A percentile compares a stretch with the other conserved stretches of the same genome.
These are phyloP conservation scores for Penicillium vulpinum DNA, from an alignment of 2,329 filamentous ascomycete genomes.

Conservation along the genomic window DNA sequence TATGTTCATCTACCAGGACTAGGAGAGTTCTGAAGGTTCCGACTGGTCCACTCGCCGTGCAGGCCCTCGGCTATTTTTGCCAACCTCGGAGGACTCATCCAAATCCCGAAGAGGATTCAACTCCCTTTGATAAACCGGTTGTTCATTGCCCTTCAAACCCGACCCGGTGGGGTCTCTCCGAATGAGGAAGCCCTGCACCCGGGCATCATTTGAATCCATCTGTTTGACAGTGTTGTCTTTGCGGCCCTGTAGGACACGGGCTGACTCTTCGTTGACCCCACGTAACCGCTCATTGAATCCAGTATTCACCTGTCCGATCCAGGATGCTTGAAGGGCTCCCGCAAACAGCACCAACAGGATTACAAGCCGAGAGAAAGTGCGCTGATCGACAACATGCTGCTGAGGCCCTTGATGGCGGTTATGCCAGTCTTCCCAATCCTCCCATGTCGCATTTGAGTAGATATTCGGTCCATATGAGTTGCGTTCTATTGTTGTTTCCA, in stretches of 20 bases:
- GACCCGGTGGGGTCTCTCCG: conserved; percentile 63
- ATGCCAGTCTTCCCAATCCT: conserved; percentile 90
- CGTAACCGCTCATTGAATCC: conserved; percentile 67
- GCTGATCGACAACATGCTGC: conserved; percentile 69
- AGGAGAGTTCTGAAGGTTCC: background rate
- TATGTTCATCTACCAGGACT: background rate
- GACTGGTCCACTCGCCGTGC: background rate
- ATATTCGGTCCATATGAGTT: conserved; percentile 46
- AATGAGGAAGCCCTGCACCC: conserved; percentile 75
- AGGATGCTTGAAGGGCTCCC: conserved; percentile 69
- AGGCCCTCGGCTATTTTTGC: background rate
- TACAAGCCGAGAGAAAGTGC: conserved; percentile 73
- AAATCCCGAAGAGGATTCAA: conserved; percentile 24
- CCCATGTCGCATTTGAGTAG: conserved; percentile 85
- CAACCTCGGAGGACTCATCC: background rate
- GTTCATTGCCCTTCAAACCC: conserved; percentile 47
- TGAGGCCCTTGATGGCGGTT: conserved; percentile 50
- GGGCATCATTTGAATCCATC: conserved; percentile 55
- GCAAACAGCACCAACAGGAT: conserved; percentile 68
- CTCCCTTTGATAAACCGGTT: conserved; percentile 41
- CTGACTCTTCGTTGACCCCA: conserved; percentile 65
- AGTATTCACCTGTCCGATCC: conserved; percentile 63
- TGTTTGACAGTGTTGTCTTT: conserved; percentile 53
- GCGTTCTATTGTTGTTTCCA: conserved; percentile 81
- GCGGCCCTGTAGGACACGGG: conserved; percentile 54